Base-by-base conservation (phyloP, 257 asterid genomes). In the Capsicum pubescens region DNA sequence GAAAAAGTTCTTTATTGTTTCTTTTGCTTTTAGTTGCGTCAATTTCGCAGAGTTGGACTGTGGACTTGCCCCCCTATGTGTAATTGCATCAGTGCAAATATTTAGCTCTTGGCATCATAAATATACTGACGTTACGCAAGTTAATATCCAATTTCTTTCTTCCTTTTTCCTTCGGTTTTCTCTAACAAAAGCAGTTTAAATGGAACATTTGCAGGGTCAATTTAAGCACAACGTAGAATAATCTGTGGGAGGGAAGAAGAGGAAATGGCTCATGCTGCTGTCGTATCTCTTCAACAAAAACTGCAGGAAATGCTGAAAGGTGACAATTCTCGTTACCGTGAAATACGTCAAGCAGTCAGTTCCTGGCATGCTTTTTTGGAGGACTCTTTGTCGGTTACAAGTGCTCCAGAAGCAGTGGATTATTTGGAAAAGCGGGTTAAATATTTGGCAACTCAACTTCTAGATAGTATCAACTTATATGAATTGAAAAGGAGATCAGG, bases 101-200 rank as follows among this genome's bases (percentile, higher is more conserved):
- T 39, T 39, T 39, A 39, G 42, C 42, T 39, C 5, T 39, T 3
- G 42, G 42, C 42, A 39, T 39, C 42, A 39, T 39, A 39, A 39
- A 2, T 39, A 2, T 36, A 36, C 48, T 67, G 19, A 67, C 50
- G 14, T 36, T 67, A 14, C 36, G 19, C 74, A 67, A 35, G 13
- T 67, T 67, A 36, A 14, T 32, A 7, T 67, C 21, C 1, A 7
- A 0, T 67, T 14, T 67, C 74, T 3, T 66, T 35, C 46, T 35
- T 19, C 19, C 48, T 14, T 66, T 32, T 5, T 3, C 50, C 74
- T 67, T 66, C 8, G 1, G 16, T 67, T 67, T 36, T 67, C 0
- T 67, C 3, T 3, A 35, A 0, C 3, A 1, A 67, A 35, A 36
- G 35, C 0, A 14, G 12, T 0, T 3, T 36, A 67, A 14, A 14